Base-by-base conservation (phyloP, 202 grass and related monocot genomes). In the Brachypodium distachyon region DNA sequence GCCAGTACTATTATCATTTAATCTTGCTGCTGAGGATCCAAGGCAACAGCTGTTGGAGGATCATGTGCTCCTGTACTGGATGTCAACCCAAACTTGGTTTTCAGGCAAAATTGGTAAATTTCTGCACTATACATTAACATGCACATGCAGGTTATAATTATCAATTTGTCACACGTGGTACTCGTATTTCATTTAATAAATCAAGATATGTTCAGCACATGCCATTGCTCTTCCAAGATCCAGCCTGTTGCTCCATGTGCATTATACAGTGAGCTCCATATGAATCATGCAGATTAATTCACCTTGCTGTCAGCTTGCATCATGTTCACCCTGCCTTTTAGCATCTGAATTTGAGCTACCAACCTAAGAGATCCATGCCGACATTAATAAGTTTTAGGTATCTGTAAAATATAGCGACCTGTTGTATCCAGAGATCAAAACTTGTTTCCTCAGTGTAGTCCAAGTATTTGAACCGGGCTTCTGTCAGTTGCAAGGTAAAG, bases 1-100 rank as follows among this genome's bases (percentile, higher is more conserved):
- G 85, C 79, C 83, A 90, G 34, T 81, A 53, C 29, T 78, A 73
- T 6, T 47, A 90, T 81, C 88, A 86, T 86, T 55, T 70, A 78
- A 39, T 73, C 79, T 77, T 92, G 86, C 75, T 91, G 85, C 29
- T 80, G 47, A 12, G 85, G 85, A 16, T 71, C 69, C 55, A 86
- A 34, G 71, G 77, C 63, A 46, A 76, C 22, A 43, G 52, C 71
- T 55, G 46, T 77, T 77, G 84, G 72, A 23, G 72, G 78, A 63
- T 86, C 37, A 76, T 71, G 54, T 54, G 38, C 55, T 44, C 36
- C 72, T 56, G 39, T 14, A 33, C 58, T 32, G 21, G 78, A 32
- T 59, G 67, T 71, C 25, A 82, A 70, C 39, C 77, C 55, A 77
- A n/a, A 77, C 34, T 48, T 77, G 67, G 8, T 82, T 61, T 39